Conservation (phyloP, 345 rosid genomes). For the Acer saccharum region DNA sequence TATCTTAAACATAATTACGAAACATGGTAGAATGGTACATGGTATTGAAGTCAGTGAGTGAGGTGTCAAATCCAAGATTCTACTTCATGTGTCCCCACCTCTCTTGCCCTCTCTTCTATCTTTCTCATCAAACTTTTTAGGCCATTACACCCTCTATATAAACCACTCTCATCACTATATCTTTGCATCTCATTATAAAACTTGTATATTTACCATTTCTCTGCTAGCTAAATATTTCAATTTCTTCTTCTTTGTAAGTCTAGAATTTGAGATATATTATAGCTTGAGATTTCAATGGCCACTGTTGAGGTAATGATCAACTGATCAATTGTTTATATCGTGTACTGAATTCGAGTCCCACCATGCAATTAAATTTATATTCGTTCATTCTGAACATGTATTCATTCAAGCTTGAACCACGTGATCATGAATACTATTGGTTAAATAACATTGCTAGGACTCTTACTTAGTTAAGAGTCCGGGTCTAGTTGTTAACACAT, state of each 20-base stretch:
- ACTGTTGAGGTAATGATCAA: conserved; percentile 51
- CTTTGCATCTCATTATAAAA: conserved; percentile 20
- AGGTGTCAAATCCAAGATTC: conserved; percentile 49
- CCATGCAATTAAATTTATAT: too few relatives aligned
- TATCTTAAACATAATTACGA: conserved; percentile 22
- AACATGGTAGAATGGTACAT: conserved; percentile 18
- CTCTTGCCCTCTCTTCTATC: background rate
- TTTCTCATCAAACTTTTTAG: background rate
- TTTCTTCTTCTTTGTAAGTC: background rate
- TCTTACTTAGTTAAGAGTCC: too few relatives aligned
- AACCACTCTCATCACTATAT: conserved; percentile 24
- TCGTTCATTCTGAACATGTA: too few relatives aligned
- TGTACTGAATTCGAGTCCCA: too few relatives aligned
- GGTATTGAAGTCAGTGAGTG: conserved; percentile 33
- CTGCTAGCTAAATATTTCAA: background rate
- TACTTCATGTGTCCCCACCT: conserved; percentile 8
- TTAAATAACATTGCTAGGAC: too few relatives aligned
- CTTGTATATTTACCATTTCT: background rate
- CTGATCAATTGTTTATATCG: too few relatives aligned
- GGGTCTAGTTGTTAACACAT: too few relatives aligned
- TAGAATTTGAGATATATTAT: background rate
- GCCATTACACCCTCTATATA: conserved; percentile 36
- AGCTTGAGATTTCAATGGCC: conserved; percentile 42
- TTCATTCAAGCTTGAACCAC: too few relatives aligned
- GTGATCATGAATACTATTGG: too few relatives aligned